These are phyloP conservation scores for Dictyostelium citrinum DNA, from an alignment of 78 protist genomes.

Conservation along the genomic window DNA sequence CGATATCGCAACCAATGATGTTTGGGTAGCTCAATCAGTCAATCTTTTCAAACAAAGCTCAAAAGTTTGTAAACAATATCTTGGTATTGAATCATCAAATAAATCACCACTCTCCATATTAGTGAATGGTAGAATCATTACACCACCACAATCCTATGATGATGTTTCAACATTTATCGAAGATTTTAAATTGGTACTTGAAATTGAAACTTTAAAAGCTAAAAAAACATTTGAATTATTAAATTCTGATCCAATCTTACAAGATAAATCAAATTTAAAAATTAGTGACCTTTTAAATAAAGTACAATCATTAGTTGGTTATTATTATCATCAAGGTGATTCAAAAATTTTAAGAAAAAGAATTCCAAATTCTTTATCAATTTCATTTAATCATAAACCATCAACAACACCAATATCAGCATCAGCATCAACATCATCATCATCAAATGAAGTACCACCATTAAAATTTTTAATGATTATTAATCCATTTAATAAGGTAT, in stretches of 20 bases:
- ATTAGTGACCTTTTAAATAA: background rate
- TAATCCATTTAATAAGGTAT: slow-evolving; percentile 62
- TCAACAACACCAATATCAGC: background rate
- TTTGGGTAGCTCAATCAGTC: background rate
- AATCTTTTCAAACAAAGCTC: background rate
- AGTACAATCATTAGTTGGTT: background rate
- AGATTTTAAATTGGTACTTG: background rate
- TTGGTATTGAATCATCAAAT: background rate
- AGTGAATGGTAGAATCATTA: slow-evolving; percentile 8
- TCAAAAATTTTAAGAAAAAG: background rate
- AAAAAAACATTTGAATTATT: background rate
- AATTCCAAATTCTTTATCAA: background rate
- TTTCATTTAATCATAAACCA: slow-evolving; percentile 29
- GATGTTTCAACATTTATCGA: background rate
- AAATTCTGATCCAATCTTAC: background rate
- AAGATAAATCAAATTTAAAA: background rate
- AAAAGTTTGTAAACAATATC: background rate
- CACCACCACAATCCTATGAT: background rate
- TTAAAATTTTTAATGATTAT: slow-evolving; percentile 18
- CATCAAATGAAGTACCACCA: background rate
- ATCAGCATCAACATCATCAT: no score
- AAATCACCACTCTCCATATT: background rate
- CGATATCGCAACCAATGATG: background rate
- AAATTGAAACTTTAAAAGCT: background rate
- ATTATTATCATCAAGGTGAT: background rate